phyloP scores from a whole-genome alignment of 176 grass and related monocot genomes.

The barley (Hordeum vulgare) region MorexV3_pseudomolecules_assembly NC_058518.1:431492449-431492948 shows the following conservation, averaged over 20 bases:
- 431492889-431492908: conserved; percentile 97
- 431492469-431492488: not conserved
- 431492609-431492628: not conserved
- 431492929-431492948: conserved; percentile 69
- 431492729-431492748: not conserved
- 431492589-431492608: not conserved
- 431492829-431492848: not conserved
- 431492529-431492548: not conserved
- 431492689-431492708: not conserved
- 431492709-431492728: not conserved
- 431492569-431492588: not conserved
- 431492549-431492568: not conserved
- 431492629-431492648: not conserved
- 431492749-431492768: not conserved
- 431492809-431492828: not conserved
- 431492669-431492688: conserved; percentile 9
- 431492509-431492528: not conserved
- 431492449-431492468: not conserved
- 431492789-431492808: not conserved
- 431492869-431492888: conserved; percentile 99
- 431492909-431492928: conserved; percentile 97
- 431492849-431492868: conserved; percentile 47
- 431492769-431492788: not conserved
- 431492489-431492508: not conserved
- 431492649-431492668: not conserved